Evolutionary conservation across 163 green algal species (phyloP), one percentile per base, ranked within the genome.

Genomic region (Chlamydomonas reinhardtii): DNA sequence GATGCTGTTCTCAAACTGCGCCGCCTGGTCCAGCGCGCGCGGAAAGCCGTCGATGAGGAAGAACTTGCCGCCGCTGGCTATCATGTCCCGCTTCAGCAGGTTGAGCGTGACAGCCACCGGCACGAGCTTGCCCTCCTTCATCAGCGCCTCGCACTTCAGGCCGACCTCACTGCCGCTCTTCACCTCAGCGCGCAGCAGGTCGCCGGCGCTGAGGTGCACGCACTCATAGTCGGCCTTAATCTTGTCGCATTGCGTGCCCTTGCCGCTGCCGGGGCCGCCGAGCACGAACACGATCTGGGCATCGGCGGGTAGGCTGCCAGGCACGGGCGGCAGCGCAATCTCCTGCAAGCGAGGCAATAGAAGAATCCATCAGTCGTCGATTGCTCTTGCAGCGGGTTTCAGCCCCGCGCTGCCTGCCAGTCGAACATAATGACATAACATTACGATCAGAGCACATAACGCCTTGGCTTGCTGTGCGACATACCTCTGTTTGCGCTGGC

Each of bases 41-140:
- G 90, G 86, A 91, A 98, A 98, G 83, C 95, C 95, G 77, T 98
- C 95, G 62, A 98, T 94, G 39, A 98, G 91, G 90, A 97, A 97
- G 43, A 88, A 72, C 22, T 66, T 92, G 66, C 78, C 89, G 15
- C 88, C 84, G 73, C 83, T 93, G 37, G 86, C 56, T 25, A 95
- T 85, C 94, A 98, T 98, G 29, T 94, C 94, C 29, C 88, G 71
- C 81, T 86, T 86, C 29, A 86, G 81, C 70, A 86, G 59, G 59
- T 78, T 74, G 35, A 86, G 81, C 27, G 81, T 86, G 32, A 94
- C 90, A n/a, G 92, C 84, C 85, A 93, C 83, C 12, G 94, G 95
- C 88, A 98, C 84, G 77, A 98, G 93, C 88, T 95, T 94, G 76
- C 95, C 95, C 73, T 97, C 91, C 24, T 88, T 93, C 34, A 96